phyloP scores from a whole-genome alignment of 192 early-diverging fungal species.

The Backusella tarrabulga region DNA sequence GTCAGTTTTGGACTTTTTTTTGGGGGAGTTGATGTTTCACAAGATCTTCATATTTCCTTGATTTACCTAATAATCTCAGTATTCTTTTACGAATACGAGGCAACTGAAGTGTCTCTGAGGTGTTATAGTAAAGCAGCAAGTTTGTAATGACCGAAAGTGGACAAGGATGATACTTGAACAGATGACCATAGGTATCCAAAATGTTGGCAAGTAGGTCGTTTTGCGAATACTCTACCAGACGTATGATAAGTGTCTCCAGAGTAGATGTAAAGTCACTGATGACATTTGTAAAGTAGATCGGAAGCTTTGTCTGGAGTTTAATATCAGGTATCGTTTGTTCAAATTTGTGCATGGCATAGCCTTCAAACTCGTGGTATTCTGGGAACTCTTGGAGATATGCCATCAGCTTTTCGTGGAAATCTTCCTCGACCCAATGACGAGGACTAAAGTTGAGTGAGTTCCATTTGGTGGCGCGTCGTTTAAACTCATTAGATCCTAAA shows the following conservation, averaged over 20 bases:
- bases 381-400: slow-evolving; percentile 64
- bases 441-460: slow-evolving; percentile 59
- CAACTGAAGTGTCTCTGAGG: slow-evolving; percentile 59
- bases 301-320: slow-evolving; percentile 49
- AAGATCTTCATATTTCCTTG: slow-evolving; percentile 1
- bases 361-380: slow-evolving; percentile 76
- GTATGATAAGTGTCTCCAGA: slow-evolving; percentile 65
- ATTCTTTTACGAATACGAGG: slow-evolving; percentile 53
- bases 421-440: slow-evolving; percentile 71
- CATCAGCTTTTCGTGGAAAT: slow-evolving; percentile 62
- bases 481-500: slow-evolving; percentile 49
- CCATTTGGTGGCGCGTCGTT: slow-evolving; percentile 60
- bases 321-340: slow-evolving; percentile 56
- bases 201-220: slow-evolving; percentile 55
- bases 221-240: slow-evolving; percentile 67
- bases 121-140: slow-evolving; percentile 65
- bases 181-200: slow-evolving; percentile 60
- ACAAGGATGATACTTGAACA: slow-evolving; percentile 64
- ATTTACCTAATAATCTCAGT: slow-evolving; percentile 58
- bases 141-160: slow-evolving; percentile 68
- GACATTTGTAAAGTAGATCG: slow-evolving; percentile 69
- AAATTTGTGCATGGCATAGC: slow-evolving; percentile 46
- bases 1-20: neutral
- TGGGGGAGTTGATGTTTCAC: too few species aligned
- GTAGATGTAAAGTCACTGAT: slow-evolving; percentile 64